These are phyloP conservation scores for Hypoxylon sp. DNA, from an alignment of 2,329 filamentous ascomycete genomes.

Conservation along the genomic window DNA sequence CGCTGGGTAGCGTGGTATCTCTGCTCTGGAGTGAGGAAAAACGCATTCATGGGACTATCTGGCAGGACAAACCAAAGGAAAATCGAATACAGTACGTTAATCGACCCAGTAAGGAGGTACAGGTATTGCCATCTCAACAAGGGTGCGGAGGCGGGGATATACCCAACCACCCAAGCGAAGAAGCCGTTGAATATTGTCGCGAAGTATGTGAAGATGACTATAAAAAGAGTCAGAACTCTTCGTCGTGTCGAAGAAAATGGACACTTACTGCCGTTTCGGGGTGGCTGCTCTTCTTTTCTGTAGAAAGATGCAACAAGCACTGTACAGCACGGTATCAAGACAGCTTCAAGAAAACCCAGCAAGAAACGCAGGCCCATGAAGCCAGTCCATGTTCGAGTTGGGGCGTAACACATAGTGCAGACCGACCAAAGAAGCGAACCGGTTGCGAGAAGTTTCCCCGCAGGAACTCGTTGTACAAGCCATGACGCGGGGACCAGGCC, in stretches of 20 bases:
- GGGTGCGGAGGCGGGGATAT: slow-evolving; percentile 44
- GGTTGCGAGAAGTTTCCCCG: slow-evolving; percentile 46
- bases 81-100: slow-evolving; percentile 50
- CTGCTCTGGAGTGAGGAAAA: slow-evolving; percentile 50
- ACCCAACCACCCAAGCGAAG: slow-evolving; percentile 48
- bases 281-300: slow-evolving; percentile 48
- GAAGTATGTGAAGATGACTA: slow-evolving; percentile 54
- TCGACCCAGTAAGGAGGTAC: slow-evolving; percentile 50
- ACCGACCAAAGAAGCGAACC: slow-evolving; percentile 51
- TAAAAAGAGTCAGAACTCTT: slow-evolving; percentile 11
- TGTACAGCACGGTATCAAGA: slow-evolving; percentile 52
- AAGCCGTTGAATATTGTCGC: slow-evolving; percentile 49
- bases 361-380: slow-evolving; percentile 54
- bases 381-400: slow-evolving; percentile 47
- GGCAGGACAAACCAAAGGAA: slow-evolving; percentile 50
- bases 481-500: slow-evolving; percentile 48
- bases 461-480: slow-evolving; percentile 47
- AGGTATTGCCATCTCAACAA: slow-evolving; percentile 48
- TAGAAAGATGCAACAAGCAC: slow-evolving; percentile 55
- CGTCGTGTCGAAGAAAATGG: neutral
- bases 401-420: slow-evolving; percentile 47
- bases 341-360: slow-evolving; percentile 54
- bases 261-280: slow-evolving; percentile 47
- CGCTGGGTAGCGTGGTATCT: slow-evolving; percentile 50
- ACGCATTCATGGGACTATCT: slow-evolving; percentile 54